A percentile compares a stretch with the other conserved stretches of the same genome.
Evolutionary conservation across 768 basidiomycete species (phyloP).

Genomic region (Suillus bovinus): DNA sequence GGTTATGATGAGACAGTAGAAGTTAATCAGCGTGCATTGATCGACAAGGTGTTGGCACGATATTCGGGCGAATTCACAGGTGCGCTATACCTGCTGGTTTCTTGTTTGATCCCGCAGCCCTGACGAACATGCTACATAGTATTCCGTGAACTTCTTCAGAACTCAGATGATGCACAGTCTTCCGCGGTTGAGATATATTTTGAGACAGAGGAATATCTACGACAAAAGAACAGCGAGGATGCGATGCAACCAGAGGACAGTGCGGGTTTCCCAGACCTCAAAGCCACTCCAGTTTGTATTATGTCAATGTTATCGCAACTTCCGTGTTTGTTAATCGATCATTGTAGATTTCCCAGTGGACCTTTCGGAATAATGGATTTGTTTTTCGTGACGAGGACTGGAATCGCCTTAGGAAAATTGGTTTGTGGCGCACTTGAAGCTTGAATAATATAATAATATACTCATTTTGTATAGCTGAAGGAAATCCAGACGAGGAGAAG

Average conservation of each 20-base stretch:
- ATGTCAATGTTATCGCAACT: neutral
- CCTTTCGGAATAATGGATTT: conserved; percentile 87
- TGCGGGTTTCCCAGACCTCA: conserved; percentile 57
- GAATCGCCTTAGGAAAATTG: conserved; percentile 87
- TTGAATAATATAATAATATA: neutral
- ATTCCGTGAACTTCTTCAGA: conserved; percentile 88
- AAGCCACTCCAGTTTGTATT: conserved; percentile 49
- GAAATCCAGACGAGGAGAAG: conserved; percentile 93
- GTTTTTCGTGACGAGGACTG: conserved; percentile 85
- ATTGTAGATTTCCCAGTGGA: conserved; percentile 73
- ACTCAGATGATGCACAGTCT: conserved; percentile 90
- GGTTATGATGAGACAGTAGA: conserved; percentile 83
- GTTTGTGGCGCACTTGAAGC: conserved; percentile 33
- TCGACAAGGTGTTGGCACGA: conserved; percentile 94
- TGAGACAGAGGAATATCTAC: conserved; percentile 57
- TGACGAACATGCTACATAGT: conserved; percentile 37
- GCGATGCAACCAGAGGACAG: conserved; percentile 14
- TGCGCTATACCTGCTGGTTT: conserved; percentile 23
- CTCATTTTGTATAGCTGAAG: conserved; percentile 58
- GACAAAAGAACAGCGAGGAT: conserved; percentile 25
- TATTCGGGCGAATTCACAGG: conserved; percentile 94
- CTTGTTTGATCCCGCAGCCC: conserved; percentile 2
- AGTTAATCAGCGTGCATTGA: conserved; percentile 94
- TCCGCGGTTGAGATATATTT: conserved; percentile 78
- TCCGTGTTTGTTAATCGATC: neutral